Conservation (phyloP, 371 early-diverging fungal genomes). For the Hamiltosporidium tvaerminnensis region DNA sequence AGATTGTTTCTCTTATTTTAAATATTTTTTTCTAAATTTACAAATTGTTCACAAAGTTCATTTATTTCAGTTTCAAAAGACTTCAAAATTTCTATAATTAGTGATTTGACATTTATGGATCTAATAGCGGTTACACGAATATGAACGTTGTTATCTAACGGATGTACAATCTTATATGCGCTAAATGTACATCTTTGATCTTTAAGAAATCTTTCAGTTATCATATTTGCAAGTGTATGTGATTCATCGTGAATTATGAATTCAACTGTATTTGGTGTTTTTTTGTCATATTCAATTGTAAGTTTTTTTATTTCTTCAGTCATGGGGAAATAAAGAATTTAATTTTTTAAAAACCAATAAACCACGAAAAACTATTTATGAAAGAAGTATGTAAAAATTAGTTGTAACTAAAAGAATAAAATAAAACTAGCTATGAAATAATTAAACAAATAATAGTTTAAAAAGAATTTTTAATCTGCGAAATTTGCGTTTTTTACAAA, state of each 20-base stretch:
- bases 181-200: conserved; percentile 29
- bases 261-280: conserved; percentile 27
- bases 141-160: conserved; percentile 22
- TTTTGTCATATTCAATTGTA: not conserved
- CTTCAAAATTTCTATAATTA: conserved; percentile 14
- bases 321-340: not conserved
- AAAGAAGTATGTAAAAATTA: no score
- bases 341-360: not conserved
- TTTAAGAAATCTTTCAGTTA: conserved; percentile 22
- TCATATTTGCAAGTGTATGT: conserved; percentile 28
- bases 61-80: conserved; percentile 14
- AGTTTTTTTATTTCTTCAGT: not conserved
- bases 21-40: not conserved
- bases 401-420: no score
- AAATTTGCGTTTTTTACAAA: no score
- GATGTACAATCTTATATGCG: conserved; percentile 38
- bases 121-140: conserved; percentile 18
- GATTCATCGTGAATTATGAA: conserved; percentile 25
- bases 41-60: conserved; percentile 17
- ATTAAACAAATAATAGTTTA: no score
- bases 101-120: conserved; percentile 5
- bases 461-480: no score
- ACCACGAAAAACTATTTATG: not conserved
- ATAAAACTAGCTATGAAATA: no score
- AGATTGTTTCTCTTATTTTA: no score